Percentiles rank a stretch among this genome's conserved stretches.
Conservation (phyloP, 768 basidiomycete species). For the Pulveroboletus frians region DNA sequence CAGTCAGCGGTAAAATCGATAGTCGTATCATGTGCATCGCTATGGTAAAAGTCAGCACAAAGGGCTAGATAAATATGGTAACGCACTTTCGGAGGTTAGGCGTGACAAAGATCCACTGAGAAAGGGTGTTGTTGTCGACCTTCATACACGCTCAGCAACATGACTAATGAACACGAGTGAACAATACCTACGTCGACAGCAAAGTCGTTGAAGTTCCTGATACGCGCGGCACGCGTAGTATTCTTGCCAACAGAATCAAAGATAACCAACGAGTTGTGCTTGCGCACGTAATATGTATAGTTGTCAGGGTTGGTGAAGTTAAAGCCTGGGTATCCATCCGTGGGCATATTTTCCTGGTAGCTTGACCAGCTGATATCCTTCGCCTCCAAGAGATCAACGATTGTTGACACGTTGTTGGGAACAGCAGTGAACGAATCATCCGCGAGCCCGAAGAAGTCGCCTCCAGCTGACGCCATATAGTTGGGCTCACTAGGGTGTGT, state of each 20-base stretch:
- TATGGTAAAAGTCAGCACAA: slow-evolving; percentile 17
- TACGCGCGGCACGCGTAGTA: slow-evolving; percentile 36
- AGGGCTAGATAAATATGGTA: neutral
- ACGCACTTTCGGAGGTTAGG: slow-evolving; percentile 45
- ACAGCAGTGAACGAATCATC: slow-evolving; percentile 34
- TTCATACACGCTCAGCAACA: slow-evolving; percentile 2
- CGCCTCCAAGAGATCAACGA: slow-evolving; percentile 56
- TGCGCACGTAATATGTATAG: slow-evolving; percentile 52
- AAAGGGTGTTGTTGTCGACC: slow-evolving; percentile 38
- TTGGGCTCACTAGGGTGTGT: slow-evolving; percentile 64
- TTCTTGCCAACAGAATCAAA: slow-evolving; percentile 46
- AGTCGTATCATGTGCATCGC: slow-evolving; percentile 59
- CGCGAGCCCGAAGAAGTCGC: slow-evolving; percentile 49
- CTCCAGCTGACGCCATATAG: slow-evolving; percentile 43
- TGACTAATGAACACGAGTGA: neutral
- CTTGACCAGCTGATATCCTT: slow-evolving; percentile 55
- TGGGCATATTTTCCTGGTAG: slow-evolving; percentile 58
- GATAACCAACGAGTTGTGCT: slow-evolving; percentile 51
- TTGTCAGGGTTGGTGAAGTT: slow-evolving; percentile 28
- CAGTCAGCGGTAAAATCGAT: slow-evolving; percentile 43
- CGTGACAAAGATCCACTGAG: slow-evolving; percentile 60
- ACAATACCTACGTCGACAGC: slow-evolving; percentile 41
- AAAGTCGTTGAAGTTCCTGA: slow-evolving; percentile 62
- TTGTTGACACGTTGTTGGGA: slow-evolving; percentile 46
- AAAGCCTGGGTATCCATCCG: slow-evolving; percentile 42